Conservation (phyloP, 2,329 filamentous ascomycete species). For the Cytospora leucostoma region DNA sequence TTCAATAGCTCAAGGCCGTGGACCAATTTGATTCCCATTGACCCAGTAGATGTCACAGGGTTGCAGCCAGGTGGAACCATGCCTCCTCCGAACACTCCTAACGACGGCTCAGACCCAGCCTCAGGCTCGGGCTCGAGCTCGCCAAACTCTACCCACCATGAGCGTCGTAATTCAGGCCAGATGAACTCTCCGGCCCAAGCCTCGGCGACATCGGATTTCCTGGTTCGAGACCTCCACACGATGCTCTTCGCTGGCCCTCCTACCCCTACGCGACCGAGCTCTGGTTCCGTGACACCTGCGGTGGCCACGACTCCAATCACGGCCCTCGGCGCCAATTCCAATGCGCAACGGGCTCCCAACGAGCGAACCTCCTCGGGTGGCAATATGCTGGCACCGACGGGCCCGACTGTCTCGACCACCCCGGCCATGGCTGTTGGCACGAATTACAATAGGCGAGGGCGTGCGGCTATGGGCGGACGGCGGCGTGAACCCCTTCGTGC, state of each 20-base stretch:
- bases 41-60: slow-evolving; percentile 6
- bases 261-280: slow-evolving; percentile 4
- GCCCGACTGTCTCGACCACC: not conserved
- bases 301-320: not conserved
- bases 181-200: not conserved
- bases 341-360: not conserved
- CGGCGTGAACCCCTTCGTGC: not conserved
- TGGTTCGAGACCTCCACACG: slow-evolving; percentile 12
- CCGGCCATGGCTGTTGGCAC: not conserved
- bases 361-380: not conserved
- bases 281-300: slow-evolving; percentile 12
- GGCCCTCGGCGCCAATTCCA: not conserved
- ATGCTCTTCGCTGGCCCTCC: slow-evolving; percentile 6
- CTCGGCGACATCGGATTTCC: not conserved
- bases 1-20: not conserved
- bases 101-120: slow-evolving; percentile 8
- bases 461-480: not conserved
- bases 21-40: not conserved
- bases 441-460: not conserved
- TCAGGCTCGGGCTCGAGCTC: slow-evolving; percentile 20
- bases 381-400: not conserved
- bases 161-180: not conserved
- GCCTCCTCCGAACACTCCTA: slow-evolving; percentile 21
- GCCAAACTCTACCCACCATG: slow-evolving; percentile 16
- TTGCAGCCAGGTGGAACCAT: slow-evolving; percentile 8